Evolutionary conservation across 768 basidiomycete species (phyloP).

Genomic region (Boletales sp.): DNA sequence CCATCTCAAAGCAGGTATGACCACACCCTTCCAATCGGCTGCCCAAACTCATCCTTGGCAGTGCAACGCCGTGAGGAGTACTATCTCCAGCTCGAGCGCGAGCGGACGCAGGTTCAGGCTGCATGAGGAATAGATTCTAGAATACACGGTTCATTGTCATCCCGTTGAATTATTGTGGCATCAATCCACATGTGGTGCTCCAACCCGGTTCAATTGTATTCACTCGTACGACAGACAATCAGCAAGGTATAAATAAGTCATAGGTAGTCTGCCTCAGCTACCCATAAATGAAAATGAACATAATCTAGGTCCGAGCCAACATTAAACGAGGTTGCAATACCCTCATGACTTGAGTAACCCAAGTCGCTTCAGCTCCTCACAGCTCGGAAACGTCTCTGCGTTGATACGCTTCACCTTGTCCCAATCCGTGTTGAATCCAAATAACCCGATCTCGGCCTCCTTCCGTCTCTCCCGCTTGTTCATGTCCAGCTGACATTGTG

Average conservation of each 20-base stretch:
- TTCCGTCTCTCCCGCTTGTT: slow-evolving; percentile 67
- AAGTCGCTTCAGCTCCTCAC: slow-evolving; percentile 69
- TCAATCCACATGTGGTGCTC: not conserved
- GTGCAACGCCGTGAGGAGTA: slow-evolving; percentile 81
- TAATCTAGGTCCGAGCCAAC: slow-evolving; percentile 10
- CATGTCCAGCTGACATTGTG: slow-evolving; percentile 65
- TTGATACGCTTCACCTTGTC: slow-evolving; percentile 78
- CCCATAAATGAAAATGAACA: slow-evolving; percentile 4
- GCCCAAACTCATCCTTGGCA: slow-evolving; percentile 32
- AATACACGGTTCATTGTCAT: slow-evolving; percentile 10
- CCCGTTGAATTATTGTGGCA: slow-evolving; percentile 14
- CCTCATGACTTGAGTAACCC: slow-evolving; percentile 45
- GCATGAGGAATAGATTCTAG: slow-evolving; percentile 7
- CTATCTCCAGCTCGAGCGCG: slow-evolving; percentile 81
- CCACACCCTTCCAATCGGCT: not conserved
- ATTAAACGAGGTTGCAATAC: slow-evolving; percentile 10
- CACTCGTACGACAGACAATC: not conserved
- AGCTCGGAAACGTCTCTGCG: slow-evolving; percentile 65
- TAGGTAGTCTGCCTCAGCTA: slow-evolving; percentile 1
- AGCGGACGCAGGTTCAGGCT: slow-evolving; percentile 28
- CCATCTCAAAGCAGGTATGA: slow-evolving; percentile 74
- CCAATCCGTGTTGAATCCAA: slow-evolving; percentile 92
- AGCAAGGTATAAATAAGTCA: slow-evolving; percentile 29
- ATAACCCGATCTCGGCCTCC: slow-evolving; percentile 78
- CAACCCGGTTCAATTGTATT: not conserved